Evolutionary conservation across 345 rosid genomes (phyloP).

Genomic region (Eucalyptus pumila): DNA sequence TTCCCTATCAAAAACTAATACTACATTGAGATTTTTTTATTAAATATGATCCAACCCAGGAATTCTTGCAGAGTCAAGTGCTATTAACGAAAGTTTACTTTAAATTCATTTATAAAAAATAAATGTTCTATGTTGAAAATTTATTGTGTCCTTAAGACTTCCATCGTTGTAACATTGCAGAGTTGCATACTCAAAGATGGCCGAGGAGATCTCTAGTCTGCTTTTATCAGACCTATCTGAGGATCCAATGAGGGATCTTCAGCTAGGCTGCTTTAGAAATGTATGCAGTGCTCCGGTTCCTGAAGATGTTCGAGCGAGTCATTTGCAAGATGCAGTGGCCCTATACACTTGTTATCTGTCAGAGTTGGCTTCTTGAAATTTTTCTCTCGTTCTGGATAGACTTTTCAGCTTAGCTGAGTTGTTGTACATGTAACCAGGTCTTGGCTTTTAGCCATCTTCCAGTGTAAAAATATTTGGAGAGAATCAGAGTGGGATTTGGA

Average conservation of each 20-base stretch:
- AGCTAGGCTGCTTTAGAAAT: conserved; percentile 57
- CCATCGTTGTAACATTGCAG: conserved; percentile 14
- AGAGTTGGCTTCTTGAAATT: conserved; percentile 28
- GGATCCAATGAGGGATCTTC: conserved; percentile 45
- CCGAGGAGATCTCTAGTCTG: conserved; percentile 55
- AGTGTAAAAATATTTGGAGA: neutral
- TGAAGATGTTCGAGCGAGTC: conserved; percentile 50
- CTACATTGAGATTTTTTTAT: neutral
- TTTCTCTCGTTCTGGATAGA: neutral
- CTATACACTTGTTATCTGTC: conserved; percentile 70
- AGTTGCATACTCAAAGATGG: conserved; percentile 80
- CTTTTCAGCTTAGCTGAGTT: neutral
- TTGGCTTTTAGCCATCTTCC: neutral
- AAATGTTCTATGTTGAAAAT: neutral
- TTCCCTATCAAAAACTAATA: neutral
- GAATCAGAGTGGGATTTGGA: neutral
- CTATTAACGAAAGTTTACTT: neutral
- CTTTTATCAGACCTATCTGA: conserved; percentile 34
- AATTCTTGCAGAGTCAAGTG: neutral
- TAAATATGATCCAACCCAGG: neutral
- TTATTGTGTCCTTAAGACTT: neutral
- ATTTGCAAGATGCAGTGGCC: conserved; percentile 86
- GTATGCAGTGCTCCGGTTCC: conserved; percentile 65
- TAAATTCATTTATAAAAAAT: neutral
- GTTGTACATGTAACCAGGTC: neutral